Evolutionary conservation across 352 stramenopile species (phyloP).

Genomic region (Pythium aristosporum): DNA sequence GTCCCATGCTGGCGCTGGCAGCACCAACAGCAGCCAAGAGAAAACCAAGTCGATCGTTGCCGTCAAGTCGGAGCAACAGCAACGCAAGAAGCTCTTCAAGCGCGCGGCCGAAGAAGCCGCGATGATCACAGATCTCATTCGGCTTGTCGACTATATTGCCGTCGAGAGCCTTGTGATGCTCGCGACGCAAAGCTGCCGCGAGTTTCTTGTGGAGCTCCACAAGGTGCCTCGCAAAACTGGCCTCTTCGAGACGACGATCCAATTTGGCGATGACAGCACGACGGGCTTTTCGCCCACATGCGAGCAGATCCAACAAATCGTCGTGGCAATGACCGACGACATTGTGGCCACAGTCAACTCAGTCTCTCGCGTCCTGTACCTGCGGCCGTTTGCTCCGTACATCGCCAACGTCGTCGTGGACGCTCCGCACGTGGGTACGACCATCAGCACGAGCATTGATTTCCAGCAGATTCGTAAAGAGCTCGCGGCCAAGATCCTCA

Average conservation of each 20-base stretch:
- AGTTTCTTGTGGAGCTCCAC: slow-evolving; percentile 89
- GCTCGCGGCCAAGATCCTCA: slow-evolving; percentile 83
- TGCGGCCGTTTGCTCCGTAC: slow-evolving; percentile 84
- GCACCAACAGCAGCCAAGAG: slow-evolving; percentile 38
- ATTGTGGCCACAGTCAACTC: slow-evolving; percentile 89
- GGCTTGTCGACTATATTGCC: slow-evolving; percentile 91
- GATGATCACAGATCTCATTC: slow-evolving; percentile 93
- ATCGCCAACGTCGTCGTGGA: slow-evolving; percentile 65
- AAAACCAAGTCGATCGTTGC: slow-evolving; percentile 93
- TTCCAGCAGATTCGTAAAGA: slow-evolving; percentile 78
- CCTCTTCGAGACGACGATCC: slow-evolving; percentile 93
- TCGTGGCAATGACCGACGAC: slow-evolving; percentile 86
- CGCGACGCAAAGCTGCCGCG: slow-evolving; percentile 76
- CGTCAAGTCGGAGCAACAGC: slow-evolving; percentile 88
- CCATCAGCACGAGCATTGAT: slow-evolving; percentile 62
- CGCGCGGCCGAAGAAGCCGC: slow-evolving; percentile 83
- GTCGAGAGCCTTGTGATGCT: slow-evolving; percentile 90
- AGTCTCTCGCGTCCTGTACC: slow-evolving; percentile 87
- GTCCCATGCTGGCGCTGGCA: slow-evolving; percentile 13
- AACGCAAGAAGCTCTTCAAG: slow-evolving; percentile 79
- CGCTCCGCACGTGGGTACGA: slow-evolving; percentile 73
- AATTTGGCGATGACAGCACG: slow-evolving; percentile 80
- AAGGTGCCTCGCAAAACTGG: slow-evolving; percentile 86
- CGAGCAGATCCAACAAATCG: slow-evolving; percentile 87
- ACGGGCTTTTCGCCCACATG: slow-evolving; percentile 82